phyloP scores from a whole-genome alignment of 768 basidiomycete genomes.

The Mycena crocata region DNA sequence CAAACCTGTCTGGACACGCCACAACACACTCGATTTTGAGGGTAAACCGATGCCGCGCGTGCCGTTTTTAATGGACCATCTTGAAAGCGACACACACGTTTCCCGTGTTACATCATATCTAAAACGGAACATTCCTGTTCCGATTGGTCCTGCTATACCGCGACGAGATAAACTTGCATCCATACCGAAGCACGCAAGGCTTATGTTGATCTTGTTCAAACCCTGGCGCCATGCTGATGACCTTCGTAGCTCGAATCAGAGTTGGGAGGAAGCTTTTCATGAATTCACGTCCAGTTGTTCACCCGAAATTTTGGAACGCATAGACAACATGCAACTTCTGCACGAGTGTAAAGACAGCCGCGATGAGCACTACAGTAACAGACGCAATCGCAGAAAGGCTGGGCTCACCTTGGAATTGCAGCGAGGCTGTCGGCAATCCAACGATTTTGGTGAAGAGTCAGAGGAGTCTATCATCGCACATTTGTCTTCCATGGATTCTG shows the following conservation, averaged over 20 bases:
- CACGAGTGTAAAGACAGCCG: conserved; percentile 23
- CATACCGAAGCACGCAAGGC: background rate
- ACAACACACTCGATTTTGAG: background rate
- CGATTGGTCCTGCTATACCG: background rate
- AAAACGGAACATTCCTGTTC: background rate
- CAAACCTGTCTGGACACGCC: too few species aligned
- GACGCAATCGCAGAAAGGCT: background rate
- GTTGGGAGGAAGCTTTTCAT: background rate
- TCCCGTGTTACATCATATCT: background rate
- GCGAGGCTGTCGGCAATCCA: too few species aligned
- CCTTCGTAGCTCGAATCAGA: background rate
- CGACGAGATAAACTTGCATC: background rate
- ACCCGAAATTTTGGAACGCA: conserved; percentile 25
- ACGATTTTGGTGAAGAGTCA: too few species aligned
- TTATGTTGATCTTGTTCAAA: conserved; percentile 46
- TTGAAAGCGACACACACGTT: background rate
- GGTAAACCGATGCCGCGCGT: background rate
- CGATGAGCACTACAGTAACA: background rate
- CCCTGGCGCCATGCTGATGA: conserved; percentile 12
- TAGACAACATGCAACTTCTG: conserved; percentile 15
- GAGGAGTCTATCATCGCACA: too few species aligned
- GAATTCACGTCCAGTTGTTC: background rate
- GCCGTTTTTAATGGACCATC: background rate
- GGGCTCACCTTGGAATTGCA: too few species aligned
- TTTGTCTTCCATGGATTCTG: too few species aligned